These are phyloP conservation scores for Cordyceps tenuipes DNA, from an alignment of 2,329 filamentous ascomycete species.

Conservation along the genomic window DNA sequence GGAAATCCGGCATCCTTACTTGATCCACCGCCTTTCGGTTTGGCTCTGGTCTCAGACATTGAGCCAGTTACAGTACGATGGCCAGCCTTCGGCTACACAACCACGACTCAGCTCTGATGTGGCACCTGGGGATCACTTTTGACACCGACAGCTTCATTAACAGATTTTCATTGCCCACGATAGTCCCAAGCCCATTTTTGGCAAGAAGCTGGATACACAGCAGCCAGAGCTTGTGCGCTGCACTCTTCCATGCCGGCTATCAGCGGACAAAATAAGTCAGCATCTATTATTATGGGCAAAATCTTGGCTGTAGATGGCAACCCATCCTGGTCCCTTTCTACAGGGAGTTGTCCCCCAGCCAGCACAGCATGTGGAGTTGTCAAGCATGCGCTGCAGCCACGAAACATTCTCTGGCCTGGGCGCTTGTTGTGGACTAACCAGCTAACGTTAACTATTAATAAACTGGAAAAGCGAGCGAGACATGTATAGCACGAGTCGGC, in stretches of 20 bases:
- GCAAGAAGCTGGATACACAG: background rate
- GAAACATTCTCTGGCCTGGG: conserved; percentile 6
- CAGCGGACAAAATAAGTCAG: no score
- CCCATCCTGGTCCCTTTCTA: background rate
- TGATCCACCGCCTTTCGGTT: background rate
- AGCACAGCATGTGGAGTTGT: background rate
- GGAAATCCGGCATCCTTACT: background rate
- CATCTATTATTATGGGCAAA: no score
- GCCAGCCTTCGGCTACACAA: background rate
- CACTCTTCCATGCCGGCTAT: background rate
- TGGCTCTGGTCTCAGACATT: conserved; percentile 8
- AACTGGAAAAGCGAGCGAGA: background rate
- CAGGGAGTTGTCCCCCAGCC: background rate
- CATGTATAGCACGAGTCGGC: background rate
- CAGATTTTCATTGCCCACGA: background rate
- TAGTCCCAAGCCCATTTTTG: background rate
- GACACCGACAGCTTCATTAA: background rate
- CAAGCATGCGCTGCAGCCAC: conserved; percentile 2
- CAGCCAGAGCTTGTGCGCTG: background rate
- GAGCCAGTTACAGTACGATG: background rate
- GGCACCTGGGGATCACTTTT: background rate
- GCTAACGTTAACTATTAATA: conserved; percentile 9
- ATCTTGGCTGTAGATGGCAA: no score
- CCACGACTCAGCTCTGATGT: background rate
- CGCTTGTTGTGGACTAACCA: background rate